Conservation (phyloP, 208 protist species). For the Leptomonas seymouri region DNA sequence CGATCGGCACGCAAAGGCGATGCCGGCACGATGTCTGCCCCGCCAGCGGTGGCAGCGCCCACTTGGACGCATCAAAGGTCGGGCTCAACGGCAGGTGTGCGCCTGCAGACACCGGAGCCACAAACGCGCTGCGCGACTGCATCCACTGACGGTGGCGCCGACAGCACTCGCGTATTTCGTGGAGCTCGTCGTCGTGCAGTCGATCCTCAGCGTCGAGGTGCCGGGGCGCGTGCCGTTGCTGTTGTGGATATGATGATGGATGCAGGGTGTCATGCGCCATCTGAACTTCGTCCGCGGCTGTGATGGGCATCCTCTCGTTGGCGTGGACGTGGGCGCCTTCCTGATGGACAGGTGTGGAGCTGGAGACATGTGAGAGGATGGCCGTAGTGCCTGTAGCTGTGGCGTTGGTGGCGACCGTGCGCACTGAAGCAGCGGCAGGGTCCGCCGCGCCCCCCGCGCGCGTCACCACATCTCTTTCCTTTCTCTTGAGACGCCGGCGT, state of each 20-base stretch:
- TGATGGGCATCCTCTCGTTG: constrained; percentile 1
- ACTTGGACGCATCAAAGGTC: not conserved
- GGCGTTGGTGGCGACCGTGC: too few relatives aligned
- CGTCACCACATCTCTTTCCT: constrained; percentile 3
- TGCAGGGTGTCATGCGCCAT: constrained; percentile 6
- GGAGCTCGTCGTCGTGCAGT: constrained; percentile 2
- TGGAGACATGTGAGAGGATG: not conserved
- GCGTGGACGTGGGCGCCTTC: not conserved
- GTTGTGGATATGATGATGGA: not conserved
- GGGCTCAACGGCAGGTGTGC: not conserved
- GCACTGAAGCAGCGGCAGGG: too few relatives aligned
- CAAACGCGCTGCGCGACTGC: not conserved
- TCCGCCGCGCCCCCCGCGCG: too few relatives aligned
- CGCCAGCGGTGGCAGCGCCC: constrained; percentile 3
- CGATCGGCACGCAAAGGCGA: constrained; percentile 12
- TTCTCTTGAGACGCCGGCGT: constrained; percentile 19
- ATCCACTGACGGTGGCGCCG: constrained; percentile 11
- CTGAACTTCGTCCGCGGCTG: not conserved
- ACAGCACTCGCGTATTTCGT: constrained; percentile 12
- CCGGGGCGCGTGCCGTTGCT: not conserved
- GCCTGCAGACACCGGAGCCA: not conserved
- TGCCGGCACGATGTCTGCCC: constrained; percentile 3
- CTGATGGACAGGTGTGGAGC: not conserved
- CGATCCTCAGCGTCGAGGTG: not conserved
- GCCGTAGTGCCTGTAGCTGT: too few relatives aligned